Evolutionary conservation across 352 stramenopile species (phyloP), one percentile per base, ranked within the genome.

Genomic region (Pythium aristosporum): DNA sequence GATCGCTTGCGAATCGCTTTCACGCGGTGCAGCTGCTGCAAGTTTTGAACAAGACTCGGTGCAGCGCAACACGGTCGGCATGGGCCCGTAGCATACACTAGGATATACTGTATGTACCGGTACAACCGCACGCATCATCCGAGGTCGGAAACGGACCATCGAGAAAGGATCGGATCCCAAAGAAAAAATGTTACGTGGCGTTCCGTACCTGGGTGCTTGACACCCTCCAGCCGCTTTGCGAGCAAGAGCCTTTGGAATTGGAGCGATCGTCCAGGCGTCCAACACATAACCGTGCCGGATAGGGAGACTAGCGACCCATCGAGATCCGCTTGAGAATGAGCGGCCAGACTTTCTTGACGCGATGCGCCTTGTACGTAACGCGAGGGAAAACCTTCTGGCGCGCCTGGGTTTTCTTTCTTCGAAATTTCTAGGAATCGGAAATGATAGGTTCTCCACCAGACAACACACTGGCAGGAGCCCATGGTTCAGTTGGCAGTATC

Each of bases 331-430:
- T 7, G 11, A 39, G 11, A 10, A 39, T 39, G 34, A 39, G 34
- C 34, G 34, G 8, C 3, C 8, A 39, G 34, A 13, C 3, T 39
- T 13, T 13, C 6, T 39, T 10, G 34, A 39, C 3, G 34, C 46
- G 46, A 21, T 51, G 47, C 12, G 49, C 12, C 36, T 20, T 20
- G 41, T 60, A 60, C 53, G 37, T 59, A 59, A 12, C 9, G 39
- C 21, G 28, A 34, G 37, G 41, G 6, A 6, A 60, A 60, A 60
- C 37, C 21, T 50, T 37, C 53, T 51, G 53, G 39, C 37, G 30
- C 23, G 15, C 25, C n/a, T 21, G 21, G 48, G 32, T 34, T 61
- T 70, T 65, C 56, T 61, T 70, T 65, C 56, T 61, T 70, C 50
- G 56, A 70, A 70, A 65, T 53, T 70, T 70, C 63, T 30, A 41